These are phyloP conservation scores for Panicum miliaceum DNA, from an alignment of 176 grass and related monocot species.

Conservation along the genomic window DNA sequence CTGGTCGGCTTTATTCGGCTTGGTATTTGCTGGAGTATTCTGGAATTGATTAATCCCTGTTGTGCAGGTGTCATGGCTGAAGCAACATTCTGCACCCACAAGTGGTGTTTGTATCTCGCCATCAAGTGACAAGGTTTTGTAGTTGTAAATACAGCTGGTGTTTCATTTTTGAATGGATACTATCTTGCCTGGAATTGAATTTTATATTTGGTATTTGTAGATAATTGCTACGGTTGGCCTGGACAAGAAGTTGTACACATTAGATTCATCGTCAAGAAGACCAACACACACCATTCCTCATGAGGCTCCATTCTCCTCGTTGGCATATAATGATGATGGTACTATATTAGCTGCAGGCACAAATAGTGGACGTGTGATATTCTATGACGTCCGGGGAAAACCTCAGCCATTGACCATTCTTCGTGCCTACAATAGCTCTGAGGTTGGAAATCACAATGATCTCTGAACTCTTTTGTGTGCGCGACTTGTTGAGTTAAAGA, in stretches of 20 bases:
- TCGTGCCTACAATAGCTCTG: constrained; percentile 90
- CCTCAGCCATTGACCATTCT: constrained; percentile 88
- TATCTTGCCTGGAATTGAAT: not conserved
- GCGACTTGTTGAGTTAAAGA: constrained; percentile 9
- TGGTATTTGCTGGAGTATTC: constrained; percentile 21
- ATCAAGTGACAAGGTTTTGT: constrained; percentile 88
- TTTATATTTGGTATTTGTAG: constrained; percentile 57
- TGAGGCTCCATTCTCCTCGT: constrained; percentile 90
- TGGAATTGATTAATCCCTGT: constrained; percentile 24
- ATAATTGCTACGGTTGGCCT: constrained; percentile 91
- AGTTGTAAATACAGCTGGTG: constrained; percentile 23
- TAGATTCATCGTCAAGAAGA: constrained; percentile 77
- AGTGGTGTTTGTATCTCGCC: constrained; percentile 93
- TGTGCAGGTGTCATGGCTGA: constrained; percentile 84
- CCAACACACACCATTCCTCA: constrained; percentile 75
- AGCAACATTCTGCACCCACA: constrained; percentile 97
- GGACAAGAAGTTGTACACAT: constrained; percentile 89
- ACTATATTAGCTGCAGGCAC: constrained; percentile 90
- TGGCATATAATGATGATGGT: constrained; percentile 93
- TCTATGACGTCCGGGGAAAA: constrained; percentile 95
- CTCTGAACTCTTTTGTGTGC: constrained; percentile 23
- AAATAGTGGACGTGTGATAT: constrained; percentile 90
- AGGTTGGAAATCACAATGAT: constrained; percentile 54
- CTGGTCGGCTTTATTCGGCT: constrained; percentile 1
- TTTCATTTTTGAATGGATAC: constrained; percentile 44